These are phyloP conservation scores for Pholiota molesta DNA, from an alignment of 768 basidiomycete genomes.

Conservation along the genomic window DNA sequence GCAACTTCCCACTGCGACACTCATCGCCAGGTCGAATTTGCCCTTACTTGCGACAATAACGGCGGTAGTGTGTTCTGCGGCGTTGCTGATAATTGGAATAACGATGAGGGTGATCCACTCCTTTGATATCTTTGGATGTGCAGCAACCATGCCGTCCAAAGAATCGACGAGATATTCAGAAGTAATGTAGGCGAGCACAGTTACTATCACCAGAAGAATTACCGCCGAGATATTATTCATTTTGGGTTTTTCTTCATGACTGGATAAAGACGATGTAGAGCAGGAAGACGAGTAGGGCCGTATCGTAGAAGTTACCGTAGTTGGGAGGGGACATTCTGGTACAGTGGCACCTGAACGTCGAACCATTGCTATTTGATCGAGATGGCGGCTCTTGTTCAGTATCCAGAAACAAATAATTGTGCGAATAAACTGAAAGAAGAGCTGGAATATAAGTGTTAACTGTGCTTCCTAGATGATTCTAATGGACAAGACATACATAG, in stretches of 20 bases:
- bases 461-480: not conserved
- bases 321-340: constrained; percentile 26
- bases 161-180: constrained; percentile 45
- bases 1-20: constrained; percentile 45
- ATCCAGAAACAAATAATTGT: constrained; percentile 47
- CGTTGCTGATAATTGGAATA: constrained; percentile 44
- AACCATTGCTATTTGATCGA: constrained; percentile 12
- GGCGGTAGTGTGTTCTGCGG: constrained; percentile 45
- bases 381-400: constrained; percentile 28
- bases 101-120: constrained; percentile 49
- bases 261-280: constrained; percentile 13
- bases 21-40: constrained; percentile 46
- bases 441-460: constrained; percentile 26
- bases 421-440: constrained; percentile 57
- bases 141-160: constrained; percentile 40
- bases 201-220: constrained; percentile 32
- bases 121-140: constrained; percentile 41
- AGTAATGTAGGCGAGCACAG: constrained; percentile 43
- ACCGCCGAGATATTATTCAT: constrained; percentile 39
- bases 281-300: constrained; percentile 17
- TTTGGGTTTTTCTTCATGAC: constrained; percentile 30
- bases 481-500: constrained; percentile 18
- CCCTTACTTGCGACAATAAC: constrained; percentile 45
- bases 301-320: constrained; percentile 16
- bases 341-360: constrained; percentile 16